Evolutionary conservation across 441 rosid species (phyloP), one percentile per base, ranked within the genome.

Genomic region (Erodium texanum): DNA sequence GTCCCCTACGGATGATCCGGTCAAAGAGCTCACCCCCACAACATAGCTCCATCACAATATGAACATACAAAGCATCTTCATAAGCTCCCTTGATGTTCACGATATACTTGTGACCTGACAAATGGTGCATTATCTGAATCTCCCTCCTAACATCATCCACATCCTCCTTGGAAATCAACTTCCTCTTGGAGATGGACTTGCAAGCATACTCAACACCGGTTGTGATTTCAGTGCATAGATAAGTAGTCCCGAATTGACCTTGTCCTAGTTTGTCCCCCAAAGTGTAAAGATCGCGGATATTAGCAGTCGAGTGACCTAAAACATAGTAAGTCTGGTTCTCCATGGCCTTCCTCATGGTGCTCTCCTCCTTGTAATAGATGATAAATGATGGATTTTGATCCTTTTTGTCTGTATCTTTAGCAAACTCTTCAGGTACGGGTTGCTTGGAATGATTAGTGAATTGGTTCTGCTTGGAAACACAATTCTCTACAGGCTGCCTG

Each of bases 161-260:
- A 66, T 94, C 99, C 68, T 91, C 96, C 22, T 69, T 78, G 0
- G 92, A 78, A 0, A 85, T 81, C 69, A 94, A n/a, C 77, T 92
- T 94, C 81, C 97, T 81, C 82, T 94, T 94, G 0, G 94, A 92
- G 7, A 89, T 88, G 2, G 98, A 83, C 79, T 92, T 94, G 68
- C 97, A 92, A 0, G 99, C 98, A 19, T 69, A 82, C 70, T 89
- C 93, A 68, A 83, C 80, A 9, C 85, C 84, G 0, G 85, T 83
- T 1, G 77, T 78, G 68, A 87, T 94, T 73, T 88, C 90, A 24
- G 83, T 59, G 70, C 99, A 94, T 0, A 92, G 80, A 78, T 82
- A 94, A 20, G 99, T 94, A 3, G 97, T 94, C 23, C 99, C 98
- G 64, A 94, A 94, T 80, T 94, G 99, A 16, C 99, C 98, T 82